These are phyloP conservation scores for Linum usitatissimum DNA, from an alignment of 345 rosid genomes.

Conservation along the genomic window DNA sequence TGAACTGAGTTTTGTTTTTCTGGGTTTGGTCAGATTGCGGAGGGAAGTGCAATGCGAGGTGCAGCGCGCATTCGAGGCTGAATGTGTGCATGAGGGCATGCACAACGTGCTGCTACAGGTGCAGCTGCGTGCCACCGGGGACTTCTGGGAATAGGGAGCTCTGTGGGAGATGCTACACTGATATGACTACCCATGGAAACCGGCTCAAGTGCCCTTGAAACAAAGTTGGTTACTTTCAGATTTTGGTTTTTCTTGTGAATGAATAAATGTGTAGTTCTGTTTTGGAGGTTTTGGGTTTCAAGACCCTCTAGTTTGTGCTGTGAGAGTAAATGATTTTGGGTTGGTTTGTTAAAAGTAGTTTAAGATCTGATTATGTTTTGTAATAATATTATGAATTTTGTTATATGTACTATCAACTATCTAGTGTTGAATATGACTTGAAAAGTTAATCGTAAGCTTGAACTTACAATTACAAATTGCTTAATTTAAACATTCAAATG, in stretches of 20 bases:
- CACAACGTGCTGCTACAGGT: constrained; percentile 43
- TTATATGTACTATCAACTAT: background rate
- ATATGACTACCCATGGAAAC: constrained; percentile 46
- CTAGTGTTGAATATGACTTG: too few relatives aligned
- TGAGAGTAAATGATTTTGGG: background rate
- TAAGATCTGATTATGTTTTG: too few relatives aligned
- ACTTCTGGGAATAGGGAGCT: constrained; percentile 40
- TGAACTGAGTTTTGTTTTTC: background rate
- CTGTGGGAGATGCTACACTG: constrained; percentile 53
- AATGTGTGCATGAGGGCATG: constrained; percentile 47
- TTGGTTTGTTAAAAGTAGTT: too few relatives aligned
- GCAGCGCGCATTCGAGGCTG: constrained; percentile 45
- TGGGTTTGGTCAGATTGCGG: constrained; percentile 27
- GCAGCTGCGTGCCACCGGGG: constrained; percentile 57
- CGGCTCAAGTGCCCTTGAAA: constrained; percentile 40
- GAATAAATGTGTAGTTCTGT: too few relatives aligned
- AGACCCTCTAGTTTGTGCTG: background rate
- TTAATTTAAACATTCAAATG: too few relatives aligned
- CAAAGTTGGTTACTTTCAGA: background rate
- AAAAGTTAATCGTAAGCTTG: too few relatives aligned
- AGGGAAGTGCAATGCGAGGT: constrained; percentile 34
- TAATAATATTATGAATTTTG: background rate
- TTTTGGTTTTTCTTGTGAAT: background rate
- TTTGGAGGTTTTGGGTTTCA: too few relatives aligned
- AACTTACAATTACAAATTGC: too few relatives aligned